Evolutionary conservation across 495 filamentous ascomycete genomes (phyloP).

Genomic region (Penicillium desertorum): DNA sequence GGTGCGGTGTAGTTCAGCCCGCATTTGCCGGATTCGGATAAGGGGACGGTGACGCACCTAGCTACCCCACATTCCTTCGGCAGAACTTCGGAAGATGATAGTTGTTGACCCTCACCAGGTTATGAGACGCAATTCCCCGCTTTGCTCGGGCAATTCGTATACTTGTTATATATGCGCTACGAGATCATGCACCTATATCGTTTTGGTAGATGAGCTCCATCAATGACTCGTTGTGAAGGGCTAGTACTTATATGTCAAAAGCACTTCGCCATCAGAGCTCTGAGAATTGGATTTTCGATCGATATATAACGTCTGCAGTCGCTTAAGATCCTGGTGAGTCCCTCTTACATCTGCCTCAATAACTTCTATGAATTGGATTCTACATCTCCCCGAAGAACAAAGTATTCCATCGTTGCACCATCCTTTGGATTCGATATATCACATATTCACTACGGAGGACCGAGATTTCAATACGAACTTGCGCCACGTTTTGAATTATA

Average conservation of each 20-base stretch:
- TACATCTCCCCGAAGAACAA: not conserved
- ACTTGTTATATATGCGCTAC: not conserved
- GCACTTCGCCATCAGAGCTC: not conserved
- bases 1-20: not conserved
- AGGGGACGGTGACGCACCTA: not conserved
- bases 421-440: not conserved
- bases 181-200: not conserved
- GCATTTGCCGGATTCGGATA: not conserved
- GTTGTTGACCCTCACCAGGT: not conserved
- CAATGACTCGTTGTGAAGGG: not conserved
- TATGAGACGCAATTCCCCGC: not conserved
- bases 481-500: not conserved
- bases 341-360: not conserved
- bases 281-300: not conserved
- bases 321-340: not conserved
- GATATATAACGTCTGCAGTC: not conserved
- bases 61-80: not conserved
- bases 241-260: not conserved
- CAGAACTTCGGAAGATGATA: conserved; percentile 1
- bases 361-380: not conserved
- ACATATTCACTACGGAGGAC: not conserved
- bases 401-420: not conserved
- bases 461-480: not conserved
- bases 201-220: not conserved
- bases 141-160: not conserved